Base-by-base conservation (phyloP, 352 stramenopile genomes). In the Globisporangium splendens region DNA sequence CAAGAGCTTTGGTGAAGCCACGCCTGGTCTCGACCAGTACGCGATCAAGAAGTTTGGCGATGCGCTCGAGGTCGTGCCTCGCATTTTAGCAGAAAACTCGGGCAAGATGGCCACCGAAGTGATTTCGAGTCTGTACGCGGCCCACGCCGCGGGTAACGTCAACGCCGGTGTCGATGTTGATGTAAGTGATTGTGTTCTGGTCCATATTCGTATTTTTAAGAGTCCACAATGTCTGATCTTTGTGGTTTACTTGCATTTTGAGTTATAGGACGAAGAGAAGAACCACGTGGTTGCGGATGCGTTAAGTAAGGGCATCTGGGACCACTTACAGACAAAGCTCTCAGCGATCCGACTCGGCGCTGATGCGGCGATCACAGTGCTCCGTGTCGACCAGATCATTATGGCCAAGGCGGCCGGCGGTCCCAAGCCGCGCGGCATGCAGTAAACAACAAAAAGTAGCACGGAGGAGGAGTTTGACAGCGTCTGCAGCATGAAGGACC, bases 331-430 rank as follows among this genome's bases (percentile, higher is more conserved):
- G 56, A 98, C 96, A 21, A 99, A 99, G 86, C 78, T 89, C 66
- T 97, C 89, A 59, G 98, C 98, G 56, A 91, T 99, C 66, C 91
- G 96, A 62, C 86, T 99, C 21, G 96, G 97, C 50, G 91, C 98
- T 38, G 97, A 99, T 77, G 97, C 96, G 38, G 96, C 95, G 28
- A 94, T 99, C 61, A 99, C 97, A 46, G 96, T 99, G 58, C 83
- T 99, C 31, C 96, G 96, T 75, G 97, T 99, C 33, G 98, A 99
- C 87, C 96, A 99, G 82, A 99, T 99, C 77, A 99, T 99, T 86
- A 99, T 99, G 98, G 81, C 88, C 62, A 98, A 98, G 78, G 75
- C 92, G 46, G 95, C 95, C 39, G 95, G 95, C 33, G 95, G 95
- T 41, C 95, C 95, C 21, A 98, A 98, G 85, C 89, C 91, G 50